Percentiles rank a stretch among this genome's conserved stretches.
Conservation (phyloP, 768 basidiomycete genomes). For the Clavaria fumosa region DNA sequence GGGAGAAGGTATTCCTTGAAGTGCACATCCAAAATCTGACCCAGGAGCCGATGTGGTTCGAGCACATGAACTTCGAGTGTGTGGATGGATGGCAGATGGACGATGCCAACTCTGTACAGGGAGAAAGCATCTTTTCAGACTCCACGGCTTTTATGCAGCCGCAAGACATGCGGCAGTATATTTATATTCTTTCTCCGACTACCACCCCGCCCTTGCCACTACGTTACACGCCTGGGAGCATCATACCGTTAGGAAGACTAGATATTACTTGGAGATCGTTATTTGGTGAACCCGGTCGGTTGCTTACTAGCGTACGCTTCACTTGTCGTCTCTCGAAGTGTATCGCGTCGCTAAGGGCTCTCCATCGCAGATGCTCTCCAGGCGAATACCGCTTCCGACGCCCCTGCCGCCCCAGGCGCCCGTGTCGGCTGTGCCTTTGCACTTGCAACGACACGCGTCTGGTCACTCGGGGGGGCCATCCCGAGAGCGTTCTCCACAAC, state of each 20-base stretch:
- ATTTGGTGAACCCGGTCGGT: conserved; percentile 72
- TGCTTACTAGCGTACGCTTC: conserved; percentile 49
- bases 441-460: conserved; percentile 46
- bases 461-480: conserved; percentile 24
- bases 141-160: conserved; percentile 63
- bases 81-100: conserved; percentile 47
- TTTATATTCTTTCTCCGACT: conserved; percentile 62
- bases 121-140: conserved; percentile 38
- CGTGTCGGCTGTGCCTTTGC: conserved; percentile 57
- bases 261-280: conserved; percentile 83
- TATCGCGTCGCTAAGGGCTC: neutral
- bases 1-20: conserved; percentile 81
- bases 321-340: neutral
- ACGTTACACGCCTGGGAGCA: conserved; percentile 44
- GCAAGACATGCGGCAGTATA: conserved; percentile 74
- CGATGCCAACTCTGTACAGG: conserved; percentile 31
- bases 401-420: conserved; percentile 29
- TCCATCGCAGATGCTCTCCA: conserved; percentile 42
- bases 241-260: conserved; percentile 70
- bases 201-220: conserved; percentile 28
- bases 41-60: conserved; percentile 59
- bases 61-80: conserved; percentile 67
- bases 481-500: conserved; percentile 45
- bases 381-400: conserved; percentile 55
- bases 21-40: conserved; percentile 86